A percentile compares a stretch with the other conserved stretches of the same genome.
These are phyloP conservation scores for Cercospora sp. DNA, from an alignment of 2,329 filamentous ascomycete genomes.

Conservation along the genomic window DNA sequence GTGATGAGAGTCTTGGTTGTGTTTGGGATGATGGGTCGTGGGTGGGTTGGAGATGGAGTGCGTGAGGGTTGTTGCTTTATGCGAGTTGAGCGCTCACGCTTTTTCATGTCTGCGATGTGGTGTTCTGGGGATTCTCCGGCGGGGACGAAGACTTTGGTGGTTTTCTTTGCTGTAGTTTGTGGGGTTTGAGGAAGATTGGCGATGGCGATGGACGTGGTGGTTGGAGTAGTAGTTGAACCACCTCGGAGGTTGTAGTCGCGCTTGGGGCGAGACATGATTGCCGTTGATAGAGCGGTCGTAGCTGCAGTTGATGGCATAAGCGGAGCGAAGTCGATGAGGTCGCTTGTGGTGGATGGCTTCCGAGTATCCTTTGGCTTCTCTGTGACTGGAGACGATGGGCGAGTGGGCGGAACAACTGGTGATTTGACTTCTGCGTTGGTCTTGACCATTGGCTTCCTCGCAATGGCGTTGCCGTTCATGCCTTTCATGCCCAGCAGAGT, in stretches of 20 bases:
- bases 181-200: neutral
- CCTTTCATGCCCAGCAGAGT: neutral
- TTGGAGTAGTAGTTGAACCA: neutral
- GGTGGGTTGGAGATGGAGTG: constrained; percentile 46
- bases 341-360: constrained; percentile 25
- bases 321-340: constrained; percentile 34
- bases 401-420: constrained; percentile 7
- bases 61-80: constrained; percentile 11
- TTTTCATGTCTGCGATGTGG: constrained; percentile 33
- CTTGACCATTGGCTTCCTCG: constrained; percentile 8
- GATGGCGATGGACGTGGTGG: constrained; percentile 1
- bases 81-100: constrained; percentile 16
- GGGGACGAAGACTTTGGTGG: constrained; percentile 35
- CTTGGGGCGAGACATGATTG: constrained; percentile 5
- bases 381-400: constrained; percentile 9
- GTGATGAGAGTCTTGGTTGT: neutral
- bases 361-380: constrained; percentile 16
- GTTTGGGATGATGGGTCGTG: constrained; percentile 20
- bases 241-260: constrained; percentile 3
- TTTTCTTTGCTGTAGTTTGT: constrained; percentile 1
- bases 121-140: constrained; percentile 32
- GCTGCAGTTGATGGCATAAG: constrained; percentile 19
- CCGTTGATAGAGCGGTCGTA: neutral
- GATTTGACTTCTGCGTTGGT: neutral
- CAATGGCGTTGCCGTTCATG: neutral